Evolutionary conservation across 306 rosid genomes (phyloP).

Genomic region (Dicorynia guianensis): DNA sequence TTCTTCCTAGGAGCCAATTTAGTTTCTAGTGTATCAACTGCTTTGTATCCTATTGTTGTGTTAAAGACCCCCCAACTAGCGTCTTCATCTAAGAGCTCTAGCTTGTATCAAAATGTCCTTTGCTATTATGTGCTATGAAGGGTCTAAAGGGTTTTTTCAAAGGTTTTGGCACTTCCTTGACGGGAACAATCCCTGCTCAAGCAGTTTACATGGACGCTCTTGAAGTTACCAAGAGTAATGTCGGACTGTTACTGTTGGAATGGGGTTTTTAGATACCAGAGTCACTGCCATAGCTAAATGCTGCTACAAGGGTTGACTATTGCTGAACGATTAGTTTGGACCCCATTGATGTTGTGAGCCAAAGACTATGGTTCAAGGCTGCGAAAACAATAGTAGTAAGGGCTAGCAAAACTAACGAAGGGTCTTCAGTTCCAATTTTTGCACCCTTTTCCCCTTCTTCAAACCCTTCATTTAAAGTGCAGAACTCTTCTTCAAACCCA

Average conservation of each 20-base stretch:
- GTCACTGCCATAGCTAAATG: slow-evolving; percentile 69
- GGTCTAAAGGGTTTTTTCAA: slow-evolving; percentile 68
- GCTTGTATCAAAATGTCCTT: slow-evolving; percentile 57
- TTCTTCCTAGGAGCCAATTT: slow-evolving; percentile 71
- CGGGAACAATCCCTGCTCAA: slow-evolving; percentile 78
- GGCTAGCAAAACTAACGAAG: slow-evolving; percentile 25
- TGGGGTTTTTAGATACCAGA: slow-evolving; percentile 67
- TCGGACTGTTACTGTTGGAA: slow-evolving; percentile 52
- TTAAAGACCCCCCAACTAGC: slow-evolving; percentile 73
- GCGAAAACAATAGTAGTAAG: no score
- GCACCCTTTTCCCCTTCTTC: no score
- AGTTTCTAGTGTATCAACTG: slow-evolving; percentile 69
- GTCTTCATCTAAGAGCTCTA: slow-evolving; percentile 48
- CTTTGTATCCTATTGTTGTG: slow-evolving; percentile 67
- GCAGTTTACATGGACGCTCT: slow-evolving; percentile 77
- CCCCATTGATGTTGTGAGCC: slow-evolving; percentile 85
- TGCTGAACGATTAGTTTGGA: slow-evolving; percentile 81
- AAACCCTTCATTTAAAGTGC: no score
- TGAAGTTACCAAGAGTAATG: slow-evolving; percentile 70
- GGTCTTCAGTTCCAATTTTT: no score
- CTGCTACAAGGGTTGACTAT: slow-evolving; percentile 73
- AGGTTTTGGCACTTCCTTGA: slow-evolving; percentile 78
- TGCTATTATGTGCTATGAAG: slow-evolving; percentile 63
- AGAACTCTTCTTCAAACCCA: no score
- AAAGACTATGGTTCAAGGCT: slow-evolving; percentile 77